A percentile compares a stretch with the other conserved stretches of the same genome.
phyloP scores from a whole-genome alignment of 768 basidiomycete genomes.

The Boletus huronensis region DNA sequence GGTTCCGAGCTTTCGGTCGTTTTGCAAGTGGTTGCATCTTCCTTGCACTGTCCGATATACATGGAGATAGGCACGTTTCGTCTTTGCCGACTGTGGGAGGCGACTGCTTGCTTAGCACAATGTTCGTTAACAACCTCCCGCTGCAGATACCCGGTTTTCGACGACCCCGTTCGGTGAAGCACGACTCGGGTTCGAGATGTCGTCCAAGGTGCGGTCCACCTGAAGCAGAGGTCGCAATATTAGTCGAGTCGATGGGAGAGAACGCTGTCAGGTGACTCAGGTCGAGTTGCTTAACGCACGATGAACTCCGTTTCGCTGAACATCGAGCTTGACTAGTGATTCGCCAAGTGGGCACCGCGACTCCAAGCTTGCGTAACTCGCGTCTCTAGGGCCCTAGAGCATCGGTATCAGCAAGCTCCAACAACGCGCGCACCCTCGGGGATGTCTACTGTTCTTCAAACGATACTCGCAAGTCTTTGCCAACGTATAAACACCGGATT shows the following conservation, averaged over 20 bases:
- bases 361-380: not conserved
- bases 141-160: not conserved
- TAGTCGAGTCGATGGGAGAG: too few relatives aligned
- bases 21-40: not conserved
- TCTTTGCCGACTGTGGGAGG: not conserved
- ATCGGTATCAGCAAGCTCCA: not conserved
- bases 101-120: not conserved
- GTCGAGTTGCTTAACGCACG: too few relatives aligned
- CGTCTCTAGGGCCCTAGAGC: not conserved
- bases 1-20: not conserved
- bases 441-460: slow-evolving; percentile 5
- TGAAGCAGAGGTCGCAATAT: not conserved
- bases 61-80: not conserved
- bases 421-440: not conserved
- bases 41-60: not conserved
- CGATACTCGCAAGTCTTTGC: slow-evolving; percentile 1
- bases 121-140: not conserved
- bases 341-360: not conserved
- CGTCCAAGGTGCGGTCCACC: not conserved
- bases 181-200: not conserved
- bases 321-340: slow-evolving; percentile 2
- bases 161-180: not conserved
- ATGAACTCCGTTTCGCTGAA: not conserved
- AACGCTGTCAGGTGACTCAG: too few relatives aligned
- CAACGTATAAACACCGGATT: not conserved